Evolutionary conservation across 2,329 filamentous ascomycete species (phyloP).

Genomic region (Podosphaera xanthii): DNA sequence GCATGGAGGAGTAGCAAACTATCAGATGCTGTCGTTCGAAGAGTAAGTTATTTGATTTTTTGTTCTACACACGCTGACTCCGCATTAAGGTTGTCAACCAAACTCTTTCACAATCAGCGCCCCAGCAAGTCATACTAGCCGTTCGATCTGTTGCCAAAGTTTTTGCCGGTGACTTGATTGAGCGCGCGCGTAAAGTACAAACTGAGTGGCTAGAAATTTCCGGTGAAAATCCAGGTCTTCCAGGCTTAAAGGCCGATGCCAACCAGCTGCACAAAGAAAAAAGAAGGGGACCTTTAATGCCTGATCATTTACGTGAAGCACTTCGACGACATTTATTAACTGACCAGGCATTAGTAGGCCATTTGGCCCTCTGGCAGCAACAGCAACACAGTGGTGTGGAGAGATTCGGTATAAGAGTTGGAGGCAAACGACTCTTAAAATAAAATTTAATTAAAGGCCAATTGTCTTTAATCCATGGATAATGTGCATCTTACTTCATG

Average conservation of each 20-base stretch:
- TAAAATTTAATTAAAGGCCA: slow-evolving; percentile 3
- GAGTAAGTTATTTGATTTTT: slow-evolving; percentile 22
- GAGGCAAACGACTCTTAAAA: slow-evolving; percentile 15
- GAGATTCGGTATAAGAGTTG: slow-evolving; percentile 22
- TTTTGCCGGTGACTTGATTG: slow-evolving; percentile 55
- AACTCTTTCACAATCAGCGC: slow-evolving; percentile 58
- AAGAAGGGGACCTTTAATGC: slow-evolving; percentile 36
- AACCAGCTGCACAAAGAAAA: slow-evolving; percentile 16
- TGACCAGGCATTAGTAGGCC: slow-evolving; percentile 34
- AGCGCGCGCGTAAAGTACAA: slow-evolving; percentile 46
- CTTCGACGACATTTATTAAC: slow-evolving; percentile 41
- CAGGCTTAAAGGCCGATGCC: slow-evolving; percentile 19
- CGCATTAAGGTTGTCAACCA: slow-evolving; percentile 44
- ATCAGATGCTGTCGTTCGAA: slow-evolving; percentile 43
- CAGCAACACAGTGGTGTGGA: slow-evolving; percentile 37
- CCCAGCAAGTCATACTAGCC: slow-evolving; percentile 48
- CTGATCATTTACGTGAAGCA: slow-evolving; percentile 55
- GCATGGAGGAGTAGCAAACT: slow-evolving; percentile 47
- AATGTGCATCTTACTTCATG: no score
- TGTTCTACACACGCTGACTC: neutral
- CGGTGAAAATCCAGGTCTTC: slow-evolving; percentile 32
- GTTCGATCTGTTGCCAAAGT: slow-evolving; percentile 56
- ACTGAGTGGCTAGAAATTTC: slow-evolving; percentile 41
- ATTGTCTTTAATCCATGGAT: no score
- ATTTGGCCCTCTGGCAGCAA: slow-evolving; percentile 35